Base-by-base conservation (phyloP, 2,329 filamentous ascomycete species). In the Talaromyces sp. region DNA sequence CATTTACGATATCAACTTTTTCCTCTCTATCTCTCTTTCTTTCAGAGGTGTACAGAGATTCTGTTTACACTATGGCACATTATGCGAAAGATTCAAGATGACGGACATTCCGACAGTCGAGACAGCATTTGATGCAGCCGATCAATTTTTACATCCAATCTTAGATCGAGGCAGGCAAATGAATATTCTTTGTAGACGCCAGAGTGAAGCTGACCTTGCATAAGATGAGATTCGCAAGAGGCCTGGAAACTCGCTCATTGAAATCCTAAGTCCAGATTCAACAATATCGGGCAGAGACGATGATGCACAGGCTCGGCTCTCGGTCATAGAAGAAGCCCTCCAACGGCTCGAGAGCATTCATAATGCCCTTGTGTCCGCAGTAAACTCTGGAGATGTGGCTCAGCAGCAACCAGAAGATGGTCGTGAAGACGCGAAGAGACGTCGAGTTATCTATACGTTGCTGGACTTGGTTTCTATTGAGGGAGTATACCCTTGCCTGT, bases 401-500 rank as follows among this genome's bases (percentile, higher is more conserved):
- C 45, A 52, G 10, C 66, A 65, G 5, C 60, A 65, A n/a, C 71
- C 73, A 64, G 75, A 78, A 66, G 65, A 70, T 7, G 70, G 70
- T 24, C 67, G 78, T 35, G 77, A 79, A 70, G 78, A 80, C 72
- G 77, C 78, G n/a, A 80, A 73, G 64, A 71, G 77, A 35, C 76
- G 77, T 37, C 73, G 77, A 31, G 66, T 74, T 14, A 68, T 80
- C 3, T 74, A 81, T 72, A 76, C 77, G 5, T 68, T 81, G 7
- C 68, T 81, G 52, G 79, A 81, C 62, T 67, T 81, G 58, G 73
- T 81, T 45, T 79, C 79, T 2, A 65, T 81, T 7, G 79, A 81
- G 65, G 79, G 79, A 5, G 77, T 81, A 27, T 81, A 81, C 67
- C 79, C 79, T 6, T 79, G 72, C 6, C 71, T 81, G 16, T 80